A percentile compares a stretch with the other conserved stretches of the same genome.
Conservation (phyloP, 306 rosid genomes). For the Fragaria iinumae region DNA sequence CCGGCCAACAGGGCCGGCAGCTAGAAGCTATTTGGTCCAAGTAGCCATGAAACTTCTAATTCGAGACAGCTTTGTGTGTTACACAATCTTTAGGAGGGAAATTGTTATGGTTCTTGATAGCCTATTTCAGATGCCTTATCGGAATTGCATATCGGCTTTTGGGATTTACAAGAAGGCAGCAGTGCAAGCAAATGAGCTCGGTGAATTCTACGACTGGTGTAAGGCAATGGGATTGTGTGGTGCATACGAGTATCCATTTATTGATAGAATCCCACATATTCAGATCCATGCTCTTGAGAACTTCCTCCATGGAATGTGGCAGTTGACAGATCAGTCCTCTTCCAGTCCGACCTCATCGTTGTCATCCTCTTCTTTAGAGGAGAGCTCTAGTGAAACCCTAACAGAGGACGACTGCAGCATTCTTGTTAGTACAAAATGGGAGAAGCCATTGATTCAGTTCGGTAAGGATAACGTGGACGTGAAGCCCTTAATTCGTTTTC, state of each 20-base stretch:
- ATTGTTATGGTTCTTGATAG: slow-evolving; percentile 52
- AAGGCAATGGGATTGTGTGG: slow-evolving; percentile 50
- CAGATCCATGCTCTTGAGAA: slow-evolving; percentile 56
- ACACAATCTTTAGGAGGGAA: slow-evolving; percentile 37
- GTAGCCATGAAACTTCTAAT: slow-evolving; percentile 54
- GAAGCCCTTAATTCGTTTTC: not conserved
- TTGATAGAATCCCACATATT: slow-evolving; percentile 52
- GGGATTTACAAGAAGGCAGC: slow-evolving; percentile 63
- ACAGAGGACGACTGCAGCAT: slow-evolving; percentile 24
- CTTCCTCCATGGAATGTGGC: slow-evolving; percentile 64
- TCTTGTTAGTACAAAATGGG: slow-evolving; percentile 24
- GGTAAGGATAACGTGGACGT: not conserved
- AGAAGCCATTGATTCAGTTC: slow-evolving; percentile 14
- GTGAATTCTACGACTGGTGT: slow-evolving; percentile 63
- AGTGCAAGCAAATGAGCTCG: slow-evolving; percentile 47
- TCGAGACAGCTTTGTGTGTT: slow-evolving; percentile 57
- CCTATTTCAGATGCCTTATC: slow-evolving; percentile 58
- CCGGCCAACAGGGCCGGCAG: slow-evolving; percentile 42
- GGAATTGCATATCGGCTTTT: slow-evolving; percentile 47
- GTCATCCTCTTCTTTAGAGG: slow-evolving; percentile 5
- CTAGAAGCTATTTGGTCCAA: slow-evolving; percentile 37
- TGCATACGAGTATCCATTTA: slow-evolving; percentile 50
- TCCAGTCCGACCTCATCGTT: slow-evolving; percentile 21
- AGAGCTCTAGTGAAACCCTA: not conserved
- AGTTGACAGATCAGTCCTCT: slow-evolving; percentile 45